Base-by-base conservation (phyloP, 2,329 filamentous ascomycete genomes). In the Xylariomycetidae sp. region DNA sequence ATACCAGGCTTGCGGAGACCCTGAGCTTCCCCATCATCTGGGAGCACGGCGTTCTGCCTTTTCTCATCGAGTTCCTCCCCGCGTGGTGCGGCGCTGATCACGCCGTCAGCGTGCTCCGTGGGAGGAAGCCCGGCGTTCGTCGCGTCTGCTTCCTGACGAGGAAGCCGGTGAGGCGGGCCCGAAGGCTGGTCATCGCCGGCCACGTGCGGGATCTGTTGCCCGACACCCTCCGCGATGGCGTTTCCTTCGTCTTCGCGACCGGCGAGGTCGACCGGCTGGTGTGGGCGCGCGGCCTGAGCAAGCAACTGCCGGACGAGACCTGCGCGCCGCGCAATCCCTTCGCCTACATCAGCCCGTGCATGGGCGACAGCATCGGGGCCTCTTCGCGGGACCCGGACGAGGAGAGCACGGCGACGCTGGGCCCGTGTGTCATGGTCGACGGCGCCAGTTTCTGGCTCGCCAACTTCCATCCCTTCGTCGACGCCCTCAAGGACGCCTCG, bases 311-410 rank as follows among this genome's bases (percentile, higher is more conserved):
- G 2, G 64, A 68, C 37, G 63, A 65, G 9, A 48, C 67, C 1
- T 66, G 63, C 38, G 29, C 36, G 20, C 53, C 64, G 5, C 53
- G 61, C 10, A 68, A 68, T 40, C 63, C 64, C 2, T 67, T 63
- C 29, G 61, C 55, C 40, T 68, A 65, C 42, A 41, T 46, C 23
- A 55, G 42, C n/a, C 63, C 59, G 3, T 60, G 61, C 33, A 68
- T 68, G 63, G 64, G 64, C 3, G 64, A 68, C 30, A 66, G 63
- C 37, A 64, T 68, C 24, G 64, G 64, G 7, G 49, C 61, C 10
- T 43, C 37, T 5, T 54, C 53, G 1, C 48, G 47, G 10, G 53
- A 47, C 4, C 35, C 39, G 4, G 49, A 56, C 1, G 60, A 64
- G 22, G 55, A 49, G 22, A n/a, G n/a, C n/a, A 65, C 62, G 0